Evolutionary conservation across 441 rosid genomes (phyloP).

Genomic region (Euphorbia schlechtendalii): DNA sequence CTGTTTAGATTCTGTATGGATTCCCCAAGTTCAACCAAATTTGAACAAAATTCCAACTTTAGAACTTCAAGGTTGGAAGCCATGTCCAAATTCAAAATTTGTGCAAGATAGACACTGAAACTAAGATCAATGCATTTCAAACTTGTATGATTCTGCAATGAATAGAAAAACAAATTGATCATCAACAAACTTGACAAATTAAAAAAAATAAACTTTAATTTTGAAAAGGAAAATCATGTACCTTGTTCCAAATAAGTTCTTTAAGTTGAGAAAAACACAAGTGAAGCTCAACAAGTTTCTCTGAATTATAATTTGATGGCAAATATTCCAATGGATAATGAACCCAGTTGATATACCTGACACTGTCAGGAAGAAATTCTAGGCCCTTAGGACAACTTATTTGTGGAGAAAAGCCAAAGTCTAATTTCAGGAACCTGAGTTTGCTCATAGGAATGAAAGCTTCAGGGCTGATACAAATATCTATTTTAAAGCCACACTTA

Average conservation of each 20-base stretch:
- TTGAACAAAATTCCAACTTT: neutral
- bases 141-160: neutral
- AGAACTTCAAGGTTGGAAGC: slow-evolving; percentile 4
- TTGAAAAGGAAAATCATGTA: neutral
- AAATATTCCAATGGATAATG: slow-evolving; percentile 4
- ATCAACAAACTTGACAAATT: too few relatives aligned
- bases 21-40: neutral
- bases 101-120: neutral
- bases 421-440: too few relatives aligned
- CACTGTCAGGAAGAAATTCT: neutral
- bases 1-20: neutral
- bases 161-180: neutral
- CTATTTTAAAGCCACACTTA: neutral
- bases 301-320: slow-evolving; percentile 5
- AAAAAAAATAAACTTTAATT: too few relatives aligned
- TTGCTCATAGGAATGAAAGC: neutral
- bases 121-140: neutral
- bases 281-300: slow-evolving; percentile 16
- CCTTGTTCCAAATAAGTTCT: neutral
- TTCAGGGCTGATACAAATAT: neutral
- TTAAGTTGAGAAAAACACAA: neutral
- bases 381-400: neutral
- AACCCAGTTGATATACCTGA: slow-evolving; percentile 6
- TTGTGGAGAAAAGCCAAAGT: too few relatives aligned
- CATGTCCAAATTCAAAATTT: neutral